Conservation (phyloP, 23 red algal species). For the Gracilaria gracilis region DNA sequence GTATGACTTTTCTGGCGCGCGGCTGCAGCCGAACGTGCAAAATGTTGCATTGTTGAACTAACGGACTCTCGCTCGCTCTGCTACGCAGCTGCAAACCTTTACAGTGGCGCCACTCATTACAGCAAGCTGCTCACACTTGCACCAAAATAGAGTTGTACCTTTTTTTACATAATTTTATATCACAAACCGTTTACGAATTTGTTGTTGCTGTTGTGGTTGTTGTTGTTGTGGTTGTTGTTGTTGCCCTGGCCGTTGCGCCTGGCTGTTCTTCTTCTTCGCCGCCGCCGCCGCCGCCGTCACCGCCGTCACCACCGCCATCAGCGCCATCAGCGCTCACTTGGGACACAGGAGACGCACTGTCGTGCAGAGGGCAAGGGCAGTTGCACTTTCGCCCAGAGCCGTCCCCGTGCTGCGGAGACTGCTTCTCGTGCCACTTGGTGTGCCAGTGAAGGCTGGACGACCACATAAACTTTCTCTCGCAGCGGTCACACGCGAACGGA, state of each 20-base stretch:
- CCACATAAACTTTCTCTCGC: constrained; percentile 23
- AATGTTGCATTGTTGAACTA: constrained; percentile 1
- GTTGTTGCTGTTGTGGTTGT: no score
- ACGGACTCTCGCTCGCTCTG: no score
- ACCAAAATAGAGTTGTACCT: no score
- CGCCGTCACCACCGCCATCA: background rate
- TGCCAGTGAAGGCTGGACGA: constrained; percentile 35
- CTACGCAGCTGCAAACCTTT: no score
- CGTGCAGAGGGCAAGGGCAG: constrained; percentile 17
- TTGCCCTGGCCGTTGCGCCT: no score
- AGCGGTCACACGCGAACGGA: constrained; percentile 11
- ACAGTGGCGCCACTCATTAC: background rate
- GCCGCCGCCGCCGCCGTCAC: no score
- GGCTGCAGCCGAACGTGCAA: background rate
- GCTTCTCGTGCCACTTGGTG: constrained; percentile 38
- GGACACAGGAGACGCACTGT: constrained; percentile 11
- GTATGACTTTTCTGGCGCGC: no score
- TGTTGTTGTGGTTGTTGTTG: no score
- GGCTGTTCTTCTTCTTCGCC: no score
- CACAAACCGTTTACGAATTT: no score
- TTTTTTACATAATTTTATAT: no score
- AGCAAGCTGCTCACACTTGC: background rate
- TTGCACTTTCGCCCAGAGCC: background rate
- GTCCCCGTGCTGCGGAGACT: background rate
- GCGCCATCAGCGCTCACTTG: background rate